Base-by-base conservation (phyloP, 1,284 basidiomycete genomes). In the Apiotrichum akiyoshidainum region DNA sequence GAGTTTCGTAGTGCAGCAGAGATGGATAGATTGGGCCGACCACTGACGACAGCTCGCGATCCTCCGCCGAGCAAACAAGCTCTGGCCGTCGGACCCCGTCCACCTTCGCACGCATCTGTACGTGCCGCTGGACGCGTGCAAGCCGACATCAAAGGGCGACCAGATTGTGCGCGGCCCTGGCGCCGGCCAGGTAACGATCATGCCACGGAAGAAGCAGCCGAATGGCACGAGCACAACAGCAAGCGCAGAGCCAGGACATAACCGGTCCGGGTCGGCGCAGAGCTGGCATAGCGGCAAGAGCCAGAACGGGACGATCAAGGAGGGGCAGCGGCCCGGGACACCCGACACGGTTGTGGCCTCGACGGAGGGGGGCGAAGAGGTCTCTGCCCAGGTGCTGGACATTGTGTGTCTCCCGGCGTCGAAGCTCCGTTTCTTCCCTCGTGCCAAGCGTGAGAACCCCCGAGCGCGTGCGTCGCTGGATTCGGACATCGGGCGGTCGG, bases 1-100 rank as follows among this genome's bases (percentile, higher is more conserved):
- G 46, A 64, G 79, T 71, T 2, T 16, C 12, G n/a, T 14, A 10
- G 42, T 35, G 33, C 31, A 10, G 35, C 37, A 26, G 21, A 35
- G 19, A 2, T 7, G 26, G 3, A 7, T 31, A 7, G 26, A 4
- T 31, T 7, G 26, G 3, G 26, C 26, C 5, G n/a, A 8, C 52
- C 11, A 17, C 46, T 11, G 40, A 44, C 10, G 39, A 53, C 65
- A 82, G 80, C 68, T 80, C 50, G 82, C 89, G 14, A 86, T 88
- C n/a, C 81, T 97, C 14, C 86, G 92, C 48, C 83, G 85, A 65
- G 86, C 86, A 44, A 97, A 97, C 76, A 90, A 92, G 63, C 81
- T 97, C 6, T 96, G 92, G 92, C 77, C 89, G 1, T 87, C 88
- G 16, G 93, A 96, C 72, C 83, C 90, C 0, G 88, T 97, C 50